Evolutionary conservation across 768 basidiomycete species (phyloP).

Genomic region (Boletus reticulatus): DNA sequence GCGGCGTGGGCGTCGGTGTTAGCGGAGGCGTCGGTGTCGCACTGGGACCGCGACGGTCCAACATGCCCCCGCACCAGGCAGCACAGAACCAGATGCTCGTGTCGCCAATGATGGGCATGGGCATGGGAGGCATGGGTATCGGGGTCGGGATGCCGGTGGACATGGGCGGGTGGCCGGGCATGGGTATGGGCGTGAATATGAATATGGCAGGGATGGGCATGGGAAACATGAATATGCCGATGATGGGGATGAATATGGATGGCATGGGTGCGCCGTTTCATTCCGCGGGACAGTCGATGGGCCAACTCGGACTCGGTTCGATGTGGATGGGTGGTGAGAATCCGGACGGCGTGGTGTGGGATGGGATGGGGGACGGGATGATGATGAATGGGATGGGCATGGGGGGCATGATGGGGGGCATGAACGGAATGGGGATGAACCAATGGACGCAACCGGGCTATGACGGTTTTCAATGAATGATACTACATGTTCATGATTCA

Average conservation of each 20-base stretch:
- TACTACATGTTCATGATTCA: not conserved
- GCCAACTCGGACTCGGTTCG: constrained; percentile 20
- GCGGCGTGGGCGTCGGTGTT: constrained; percentile 16
- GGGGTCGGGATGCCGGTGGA: constrained; percentile 35
- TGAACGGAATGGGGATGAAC: constrained; percentile 7
- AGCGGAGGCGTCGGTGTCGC: constrained; percentile 18
- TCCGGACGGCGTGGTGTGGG: constrained; percentile 36
- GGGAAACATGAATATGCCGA: constrained; percentile 37
- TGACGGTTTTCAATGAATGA: constrained; percentile 29
- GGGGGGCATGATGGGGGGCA: not conserved
- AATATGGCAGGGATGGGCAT: constrained; percentile 39
- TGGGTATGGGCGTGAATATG: constrained; percentile 40
- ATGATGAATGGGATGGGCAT: constrained; percentile 40
- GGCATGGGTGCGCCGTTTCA: constrained; percentile 30
- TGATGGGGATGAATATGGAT: constrained; percentile 43
- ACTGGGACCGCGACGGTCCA: constrained; percentile 15
- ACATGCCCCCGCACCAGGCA: constrained; percentile 14
- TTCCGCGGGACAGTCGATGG: constrained; percentile 18
- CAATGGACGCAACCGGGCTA: constrained; percentile 37
- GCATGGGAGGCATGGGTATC: constrained; percentile 41
- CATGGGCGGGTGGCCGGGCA: constrained; percentile 32
- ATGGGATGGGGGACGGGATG: constrained; percentile 34
- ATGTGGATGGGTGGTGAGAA: constrained; percentile 38
- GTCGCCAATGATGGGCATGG: constrained; percentile 43
- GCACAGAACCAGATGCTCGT: constrained; percentile 32